These are phyloP conservation scores for Brassica carinata DNA, from an alignment of 345 rosid genomes.

Conservation along the genomic window DNA sequence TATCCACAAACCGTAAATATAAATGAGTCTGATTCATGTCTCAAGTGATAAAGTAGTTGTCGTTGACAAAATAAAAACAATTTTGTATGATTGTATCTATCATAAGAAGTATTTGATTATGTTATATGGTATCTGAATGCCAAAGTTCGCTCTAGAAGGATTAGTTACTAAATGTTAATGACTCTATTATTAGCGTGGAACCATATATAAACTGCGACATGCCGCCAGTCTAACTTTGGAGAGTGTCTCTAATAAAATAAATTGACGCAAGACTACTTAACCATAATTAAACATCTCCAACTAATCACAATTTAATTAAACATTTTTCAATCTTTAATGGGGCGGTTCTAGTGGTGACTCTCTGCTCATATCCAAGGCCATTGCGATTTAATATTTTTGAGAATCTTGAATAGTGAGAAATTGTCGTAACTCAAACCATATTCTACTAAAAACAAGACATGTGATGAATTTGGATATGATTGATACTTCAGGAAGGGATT, in stretches of 20 bases:
- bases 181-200: constrained; percentile 21
- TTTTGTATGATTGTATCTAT: neutral
- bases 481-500: constrained; percentile 5
- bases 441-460: neutral
- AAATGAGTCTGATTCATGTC: constrained; percentile 32
- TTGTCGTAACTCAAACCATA: constrained; percentile 19
- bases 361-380: neutral
- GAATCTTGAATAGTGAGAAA: constrained; percentile 29
- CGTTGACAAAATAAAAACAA: constrained; percentile 4
- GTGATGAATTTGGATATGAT: constrained; percentile 20
- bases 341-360: constrained; percentile 29
- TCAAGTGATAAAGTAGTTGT: constrained; percentile 8
- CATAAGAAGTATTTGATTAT: constrained; percentile 6
- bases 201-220: constrained; percentile 32
- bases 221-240: neutral
- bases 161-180: constrained; percentile 18
- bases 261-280: constrained; percentile 28
- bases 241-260: neutral
- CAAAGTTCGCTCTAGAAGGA: neutral
- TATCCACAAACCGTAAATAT: constrained; percentile 22
- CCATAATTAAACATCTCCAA: constrained; percentile 20
- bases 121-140: neutral
- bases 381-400: constrained; percentile 22
- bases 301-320: constrained; percentile 33
- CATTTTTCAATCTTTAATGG: constrained; percentile 30